Evolutionary conservation across 805 yeast genomes (phyloP).

Genomic region (Danielia oregonensis): DNA sequence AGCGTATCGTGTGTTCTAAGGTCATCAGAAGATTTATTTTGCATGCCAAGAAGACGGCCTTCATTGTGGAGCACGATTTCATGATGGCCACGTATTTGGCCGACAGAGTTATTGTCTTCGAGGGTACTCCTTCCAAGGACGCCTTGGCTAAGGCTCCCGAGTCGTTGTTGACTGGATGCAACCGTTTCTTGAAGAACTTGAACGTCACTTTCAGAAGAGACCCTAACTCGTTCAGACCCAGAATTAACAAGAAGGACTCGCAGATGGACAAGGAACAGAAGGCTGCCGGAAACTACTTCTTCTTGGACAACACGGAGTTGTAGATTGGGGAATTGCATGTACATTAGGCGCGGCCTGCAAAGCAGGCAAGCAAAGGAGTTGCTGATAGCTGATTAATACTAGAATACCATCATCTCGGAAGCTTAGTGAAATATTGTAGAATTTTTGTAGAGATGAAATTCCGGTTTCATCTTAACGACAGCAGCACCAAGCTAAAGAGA

Average conservation of each 20-base stretch:
- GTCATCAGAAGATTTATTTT: constrained; percentile 95
- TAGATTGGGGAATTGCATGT: constrained; percentile 20
- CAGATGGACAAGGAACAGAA: constrained; percentile 99
- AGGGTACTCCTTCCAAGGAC: constrained; percentile 85
- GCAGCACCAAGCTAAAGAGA: no score
- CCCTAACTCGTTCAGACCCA: constrained; percentile 96
- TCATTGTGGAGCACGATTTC: constrained; percentile 99
- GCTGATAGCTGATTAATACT: no score
- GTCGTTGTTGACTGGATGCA: constrained; percentile 93
- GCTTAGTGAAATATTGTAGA: no score
- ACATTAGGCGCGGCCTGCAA: no score
- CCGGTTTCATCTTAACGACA: no score
- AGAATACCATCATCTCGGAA: no score
- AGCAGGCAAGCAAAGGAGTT: no score
- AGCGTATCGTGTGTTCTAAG: constrained; percentile 98
- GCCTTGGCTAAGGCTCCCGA: constrained; percentile 89
- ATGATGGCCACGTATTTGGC: constrained; percentile 99
- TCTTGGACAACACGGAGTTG: constrained; percentile 66
- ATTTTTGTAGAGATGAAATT: no score
- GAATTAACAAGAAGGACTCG: constrained; percentile 95
- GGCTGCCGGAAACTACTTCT: constrained; percentile 87
- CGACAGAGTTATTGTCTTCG: constrained; percentile 97
- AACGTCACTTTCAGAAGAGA: constrained; percentile 99
- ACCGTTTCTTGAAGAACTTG: constrained; percentile 92
- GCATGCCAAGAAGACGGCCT: constrained; percentile 98